Evolutionary conservation across 192 early-diverging fungal genomes (phyloP).

Genomic region (Coemansia sp.): DNA sequence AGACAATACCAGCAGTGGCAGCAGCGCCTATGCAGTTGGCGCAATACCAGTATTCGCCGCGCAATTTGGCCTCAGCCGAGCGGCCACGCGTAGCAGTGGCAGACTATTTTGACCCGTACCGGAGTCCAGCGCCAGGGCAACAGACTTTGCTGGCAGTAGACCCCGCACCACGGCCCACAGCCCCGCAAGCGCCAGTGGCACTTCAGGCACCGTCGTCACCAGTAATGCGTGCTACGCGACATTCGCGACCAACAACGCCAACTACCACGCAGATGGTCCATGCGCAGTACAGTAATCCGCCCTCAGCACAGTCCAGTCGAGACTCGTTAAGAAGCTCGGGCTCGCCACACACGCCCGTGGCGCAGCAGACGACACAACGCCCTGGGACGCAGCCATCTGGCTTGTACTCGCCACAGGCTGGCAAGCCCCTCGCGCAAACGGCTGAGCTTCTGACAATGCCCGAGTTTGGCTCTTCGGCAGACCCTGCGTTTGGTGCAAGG

Average conservation of each 20-base stretch:
- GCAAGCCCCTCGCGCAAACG: background rate
- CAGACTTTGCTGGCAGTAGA: constrained; percentile 13
- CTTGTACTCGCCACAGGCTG: constrained; percentile 7
- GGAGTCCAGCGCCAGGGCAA: constrained; percentile 29
- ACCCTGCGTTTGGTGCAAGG: constrained; percentile 8
- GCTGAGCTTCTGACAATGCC: constrained; percentile 5
- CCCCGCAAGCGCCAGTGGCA: constrained; percentile 3
- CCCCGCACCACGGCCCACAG: constrained; percentile 5
- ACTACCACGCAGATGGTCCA: constrained; percentile 13
- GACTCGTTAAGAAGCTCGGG: constrained; percentile 23
- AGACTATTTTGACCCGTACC: constrained; percentile 55
- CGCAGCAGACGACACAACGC: background rate
- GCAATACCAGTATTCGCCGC: constrained; percentile 39
- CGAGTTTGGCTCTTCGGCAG: background rate
- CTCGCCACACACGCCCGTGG: background rate
- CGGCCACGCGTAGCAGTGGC: constrained; percentile 40
- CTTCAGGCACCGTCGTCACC: constrained; percentile 38
- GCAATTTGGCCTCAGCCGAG: background rate
- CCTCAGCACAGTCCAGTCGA: constrained; percentile 23
- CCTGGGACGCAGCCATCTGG: constrained; percentile 4
- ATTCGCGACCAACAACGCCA: constrained; percentile 51
- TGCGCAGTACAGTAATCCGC: constrained; percentile 13
- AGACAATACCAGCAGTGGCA: background rate
- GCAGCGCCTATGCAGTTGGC: constrained; percentile 30
- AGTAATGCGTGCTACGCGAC: constrained; percentile 48